phyloP scores from a whole-genome alignment of 1,284 basidiomycete species.

The Porogramme epimiltina region DNA sequence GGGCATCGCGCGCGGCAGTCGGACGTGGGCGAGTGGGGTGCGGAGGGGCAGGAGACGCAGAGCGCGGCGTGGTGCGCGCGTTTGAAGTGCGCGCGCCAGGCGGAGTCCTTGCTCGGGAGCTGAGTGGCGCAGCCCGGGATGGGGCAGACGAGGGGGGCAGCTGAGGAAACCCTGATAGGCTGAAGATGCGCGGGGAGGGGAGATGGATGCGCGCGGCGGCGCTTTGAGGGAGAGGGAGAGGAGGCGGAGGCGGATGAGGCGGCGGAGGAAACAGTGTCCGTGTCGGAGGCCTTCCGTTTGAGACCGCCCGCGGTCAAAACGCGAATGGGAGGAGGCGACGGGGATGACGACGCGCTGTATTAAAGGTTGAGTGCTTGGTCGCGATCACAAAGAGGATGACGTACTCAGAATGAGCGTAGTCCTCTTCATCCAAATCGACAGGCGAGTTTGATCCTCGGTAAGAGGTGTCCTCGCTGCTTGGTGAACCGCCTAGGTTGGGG shows the following conservation, averaged over 20 bases:
- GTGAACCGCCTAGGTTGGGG: no score
- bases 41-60: slow-evolving; percentile 1
- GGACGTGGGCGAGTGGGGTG: neutral
- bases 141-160: slow-evolving; percentile 6
- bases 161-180: slow-evolving; percentile 7
- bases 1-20: slow-evolving; percentile 9
- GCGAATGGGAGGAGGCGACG: no score
- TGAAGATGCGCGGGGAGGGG: neutral
- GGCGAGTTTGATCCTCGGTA: no score
- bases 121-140: slow-evolving; percentile 8
- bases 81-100: slow-evolving; percentile 18
- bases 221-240: neutral
- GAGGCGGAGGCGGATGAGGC: neutral
- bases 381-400: no score
- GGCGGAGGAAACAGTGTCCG: no score
- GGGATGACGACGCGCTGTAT: no score
- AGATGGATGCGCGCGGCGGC: neutral
- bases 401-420: no score
- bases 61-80: slow-evolving; percentile 12
- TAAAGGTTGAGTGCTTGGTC: no score
- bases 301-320: no score
- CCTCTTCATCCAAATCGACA: no score
- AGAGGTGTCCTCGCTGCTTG: no score
- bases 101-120: slow-evolving; percentile 9
- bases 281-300: no score